Percentiles rank a stretch among this genome's conserved stretches.
Evolutionary conservation across 768 basidiomycete genomes (phyloP).

Genomic region (Goffeauzyma gilvescens): DNA sequence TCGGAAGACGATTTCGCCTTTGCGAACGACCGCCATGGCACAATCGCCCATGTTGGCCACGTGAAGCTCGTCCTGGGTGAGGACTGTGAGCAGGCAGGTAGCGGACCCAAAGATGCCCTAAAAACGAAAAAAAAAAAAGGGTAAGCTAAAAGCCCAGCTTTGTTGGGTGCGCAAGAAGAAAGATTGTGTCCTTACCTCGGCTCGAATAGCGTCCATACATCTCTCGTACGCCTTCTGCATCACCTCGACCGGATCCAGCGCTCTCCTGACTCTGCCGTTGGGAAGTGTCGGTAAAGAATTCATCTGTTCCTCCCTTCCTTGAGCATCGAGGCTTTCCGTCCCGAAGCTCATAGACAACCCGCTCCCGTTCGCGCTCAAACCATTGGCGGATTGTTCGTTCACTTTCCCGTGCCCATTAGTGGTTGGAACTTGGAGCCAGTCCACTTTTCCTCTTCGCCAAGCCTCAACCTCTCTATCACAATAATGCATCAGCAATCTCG

Average conservation of each 20-base stretch:
- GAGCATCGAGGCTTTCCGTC: too few relatives aligned
- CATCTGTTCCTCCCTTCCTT: not conserved
- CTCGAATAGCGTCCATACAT: conserved; percentile 29
- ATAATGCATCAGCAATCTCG: conserved; percentile 67
- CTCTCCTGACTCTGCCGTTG: conserved; percentile 11
- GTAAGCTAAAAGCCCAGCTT: not conserved
- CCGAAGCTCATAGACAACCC: too few relatives aligned
- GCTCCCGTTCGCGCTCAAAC: not conserved
- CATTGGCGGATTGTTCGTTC: not conserved
- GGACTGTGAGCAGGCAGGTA: conserved; percentile 35
- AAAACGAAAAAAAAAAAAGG: conserved; percentile 12
- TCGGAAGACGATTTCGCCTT: conserved; percentile 57
- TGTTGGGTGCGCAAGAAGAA: not conserved
- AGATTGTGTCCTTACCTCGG: conserved; percentile 24
- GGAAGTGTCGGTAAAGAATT: not conserved
- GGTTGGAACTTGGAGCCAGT: conserved; percentile 35
- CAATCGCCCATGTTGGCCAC: conserved; percentile 35
- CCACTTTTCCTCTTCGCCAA: conserved; percentile 4
- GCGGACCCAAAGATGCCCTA: conserved; percentile 38
- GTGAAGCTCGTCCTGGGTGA: conserved; percentile 24
- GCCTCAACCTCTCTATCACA: conserved; percentile 31
- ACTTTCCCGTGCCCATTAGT: conserved; percentile 18
- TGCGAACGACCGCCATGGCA: conserved; percentile 64
- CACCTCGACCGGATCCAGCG: conserved; percentile 35
- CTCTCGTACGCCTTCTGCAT: conserved; percentile 38